Evolutionary conservation across 1,284 basidiomycete genomes (phyloP), one percentile per base, ranked within the genome.

Genomic region (Psilocybe mexicana): DNA sequence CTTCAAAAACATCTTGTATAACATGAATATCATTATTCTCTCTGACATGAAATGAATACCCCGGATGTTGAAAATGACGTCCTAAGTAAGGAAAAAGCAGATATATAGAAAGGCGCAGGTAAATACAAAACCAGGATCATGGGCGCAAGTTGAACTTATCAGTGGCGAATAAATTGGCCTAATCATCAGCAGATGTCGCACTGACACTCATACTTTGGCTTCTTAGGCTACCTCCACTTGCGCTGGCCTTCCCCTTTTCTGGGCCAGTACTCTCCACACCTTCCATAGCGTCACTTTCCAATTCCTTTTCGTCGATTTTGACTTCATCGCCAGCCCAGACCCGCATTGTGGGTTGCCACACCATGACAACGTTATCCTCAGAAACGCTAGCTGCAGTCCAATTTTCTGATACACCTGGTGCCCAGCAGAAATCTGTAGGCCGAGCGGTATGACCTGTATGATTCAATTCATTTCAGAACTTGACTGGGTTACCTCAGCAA

Each of bases 331-430:
- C 88, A 1, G 91, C 90, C 90, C 90, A 93, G 35, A 94, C 85
- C 4, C 90, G 87, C 81, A 90, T 90, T 12, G 90, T 92, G 10
- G 93, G 92, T 67, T 92, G 89, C 92, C 92, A 94, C 4, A 93
- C 82, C 88, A 93, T 93, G 40, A 91, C 80, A 36, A 94, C 83
- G 62, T 94, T 94, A 69, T 94, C 93, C 70, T 94, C 93, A 0
- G 91, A 93, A 5, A 88, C 85, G 63, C 85, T 92, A 18, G 86
- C 78, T 1, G 87, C 78, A 1, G 87, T 92, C 91, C 92, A 94
- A 59, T 85, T 85, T 67, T 92, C 91, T 14, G 76, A 77, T 61
- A 80, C 76, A 4, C 87, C 88, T 14, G 91, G 89, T 18, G 91
- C 91, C 92, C 92, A 92, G 69, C 88, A 88, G 72, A 93, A 89